Base-by-base conservation (phyloP, 2,329 filamentous ascomycete genomes). In the Coniosporium tulheliwenetii region DNA sequence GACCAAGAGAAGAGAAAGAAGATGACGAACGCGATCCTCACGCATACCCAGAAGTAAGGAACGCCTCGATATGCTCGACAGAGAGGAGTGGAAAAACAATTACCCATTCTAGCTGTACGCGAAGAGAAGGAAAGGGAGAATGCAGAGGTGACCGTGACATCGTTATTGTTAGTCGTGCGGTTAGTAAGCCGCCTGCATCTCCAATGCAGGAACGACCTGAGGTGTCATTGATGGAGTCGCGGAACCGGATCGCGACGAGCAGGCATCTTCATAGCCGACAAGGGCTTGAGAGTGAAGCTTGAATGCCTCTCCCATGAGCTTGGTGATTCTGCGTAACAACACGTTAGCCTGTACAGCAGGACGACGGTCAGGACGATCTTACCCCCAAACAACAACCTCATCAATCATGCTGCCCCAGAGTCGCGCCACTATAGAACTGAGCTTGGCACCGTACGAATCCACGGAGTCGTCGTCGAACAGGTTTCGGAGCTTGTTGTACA, bases 301-400 rank as follows among this genome's bases (percentile, higher is more conserved):
- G 74, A 98, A 96, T 40, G 91, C 87, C 64, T 96, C 91, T 54
- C 91, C 91, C 83, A 96, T 94, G 39, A 96, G 77, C 58, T 93
- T 86, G 52, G 85, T 89, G 57, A 93, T 89, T 43, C 84, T 89
- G 54, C 16, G 33, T 29, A 32, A 38, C 5, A 39, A 62, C 78
- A 68, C 76, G 72, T 50, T 13, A 43, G 48, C 39, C 7, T 38
- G 29, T 30, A 41, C 42, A 40, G 39, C 36, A 31, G 1, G 5
- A 15, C n/a, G 10, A 19, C 42, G 36, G 38, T 35, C 10, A 30
- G 38, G 12, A n/a, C 7, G 46, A 40, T 82, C 86, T 77, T 80
- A 94, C 86, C 91, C 91, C 91, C 91, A 96, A 45, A 98, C 91
- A 51, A 96, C 89, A 47, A 96, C 91, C 65, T 95, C 91, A 58